phyloP scores from a whole-genome alignment of 2,329 filamentous ascomycete species.

The Pseudofabraea citricarpa region DNA sequence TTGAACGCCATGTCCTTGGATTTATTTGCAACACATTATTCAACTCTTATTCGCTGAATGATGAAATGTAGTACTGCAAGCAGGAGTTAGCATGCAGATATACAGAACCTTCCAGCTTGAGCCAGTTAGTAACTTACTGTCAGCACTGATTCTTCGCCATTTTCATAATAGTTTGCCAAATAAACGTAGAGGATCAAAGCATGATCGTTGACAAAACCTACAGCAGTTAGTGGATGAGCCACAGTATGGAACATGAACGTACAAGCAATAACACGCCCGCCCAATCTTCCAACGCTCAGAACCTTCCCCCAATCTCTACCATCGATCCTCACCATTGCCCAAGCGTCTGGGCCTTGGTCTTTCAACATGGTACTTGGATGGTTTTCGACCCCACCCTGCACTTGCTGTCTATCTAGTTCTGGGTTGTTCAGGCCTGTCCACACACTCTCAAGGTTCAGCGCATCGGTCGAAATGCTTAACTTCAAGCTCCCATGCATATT shows the following conservation, averaged over 20 bases:
- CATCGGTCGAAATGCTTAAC: conserved; percentile 76
- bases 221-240: conserved; percentile 9
- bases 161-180: conserved; percentile 65
- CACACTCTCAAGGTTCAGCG: conserved; percentile 75
- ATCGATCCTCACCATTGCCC: conserved; percentile 88
- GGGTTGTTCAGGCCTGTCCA: conserved; percentile 88
- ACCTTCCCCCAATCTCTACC: conserved; percentile 92
- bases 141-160: conserved; percentile 66
- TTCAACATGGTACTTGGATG: conserved; percentile 80
- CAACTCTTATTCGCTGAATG: conserved; percentile 38
- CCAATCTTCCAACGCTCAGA: conserved; percentile 84
- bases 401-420: conserved; percentile 72
- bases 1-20: no score
- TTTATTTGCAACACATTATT: no score
- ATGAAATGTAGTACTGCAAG: conserved; percentile 51
- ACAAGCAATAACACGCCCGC: conserved; percentile 91
- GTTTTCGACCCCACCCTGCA: conserved; percentile 66
- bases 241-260: conserved; percentile 24
- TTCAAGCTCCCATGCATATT: conserved; percentile 91
- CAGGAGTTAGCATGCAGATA: conserved; percentile 6
- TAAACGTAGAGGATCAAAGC: conserved; percentile 82
- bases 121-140: conserved; percentile 49
- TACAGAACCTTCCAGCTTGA: neutral
- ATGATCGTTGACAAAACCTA: conserved; percentile 70
- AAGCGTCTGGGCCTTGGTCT: conserved; percentile 71